These are phyloP conservation scores for Westerdykella ornata DNA, from an alignment of 2,329 filamentous ascomycete species.

Conservation along the genomic window DNA sequence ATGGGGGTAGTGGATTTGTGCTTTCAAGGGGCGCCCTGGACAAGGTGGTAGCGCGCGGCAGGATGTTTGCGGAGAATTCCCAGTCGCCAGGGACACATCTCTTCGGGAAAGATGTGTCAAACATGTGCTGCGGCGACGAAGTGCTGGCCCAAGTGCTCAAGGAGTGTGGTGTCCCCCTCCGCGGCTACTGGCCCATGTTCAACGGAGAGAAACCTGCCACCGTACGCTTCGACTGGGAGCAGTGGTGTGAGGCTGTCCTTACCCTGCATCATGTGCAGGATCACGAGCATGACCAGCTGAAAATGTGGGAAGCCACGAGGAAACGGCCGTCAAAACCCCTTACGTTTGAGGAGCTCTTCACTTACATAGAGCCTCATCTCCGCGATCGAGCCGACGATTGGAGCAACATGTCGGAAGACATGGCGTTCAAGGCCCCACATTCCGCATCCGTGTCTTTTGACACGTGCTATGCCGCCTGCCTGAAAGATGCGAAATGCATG, in stretches of 20 bases:
- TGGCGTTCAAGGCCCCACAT: slow-evolving; percentile 15
- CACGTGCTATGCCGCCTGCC: slow-evolving; percentile 24
- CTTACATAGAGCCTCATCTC: slow-evolving; percentile 22
- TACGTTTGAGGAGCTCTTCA: slow-evolving; percentile 32
- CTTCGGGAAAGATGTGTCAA: slow-evolving; percentile 31
- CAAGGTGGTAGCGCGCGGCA: slow-evolving; percentile 32
- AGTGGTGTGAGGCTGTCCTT: slow-evolving; percentile 42
- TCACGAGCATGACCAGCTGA: slow-evolving; percentile 23
- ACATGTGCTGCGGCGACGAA: slow-evolving; percentile 36
- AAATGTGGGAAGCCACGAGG: slow-evolving; percentile 23
- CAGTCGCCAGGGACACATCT: slow-evolving; percentile 28
- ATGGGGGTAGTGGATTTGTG: slow-evolving; percentile 41
- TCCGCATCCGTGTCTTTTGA: slow-evolving; percentile 21
- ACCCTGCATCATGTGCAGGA: slow-evolving; percentile 34
- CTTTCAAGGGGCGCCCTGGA: slow-evolving; percentile 47
- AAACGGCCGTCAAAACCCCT: slow-evolving; percentile 21
- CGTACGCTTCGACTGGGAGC: slow-evolving; percentile 33
- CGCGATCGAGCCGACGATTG: slow-evolving; percentile 24
- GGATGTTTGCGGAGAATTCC: slow-evolving; percentile 32
- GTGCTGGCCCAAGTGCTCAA: slow-evolving; percentile 35
- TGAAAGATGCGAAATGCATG: slow-evolving; percentile 24
- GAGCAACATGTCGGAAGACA: slow-evolving; percentile 30
- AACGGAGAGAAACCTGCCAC: slow-evolving; percentile 39
- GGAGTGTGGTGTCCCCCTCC: slow-evolving; percentile 30
- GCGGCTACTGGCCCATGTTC: slow-evolving; percentile 42